Evolutionary conservation across 1,139 yeast species (phyloP), one percentile per base, ranked within the genome.

Genomic region (Candida mesenterica): DNA sequence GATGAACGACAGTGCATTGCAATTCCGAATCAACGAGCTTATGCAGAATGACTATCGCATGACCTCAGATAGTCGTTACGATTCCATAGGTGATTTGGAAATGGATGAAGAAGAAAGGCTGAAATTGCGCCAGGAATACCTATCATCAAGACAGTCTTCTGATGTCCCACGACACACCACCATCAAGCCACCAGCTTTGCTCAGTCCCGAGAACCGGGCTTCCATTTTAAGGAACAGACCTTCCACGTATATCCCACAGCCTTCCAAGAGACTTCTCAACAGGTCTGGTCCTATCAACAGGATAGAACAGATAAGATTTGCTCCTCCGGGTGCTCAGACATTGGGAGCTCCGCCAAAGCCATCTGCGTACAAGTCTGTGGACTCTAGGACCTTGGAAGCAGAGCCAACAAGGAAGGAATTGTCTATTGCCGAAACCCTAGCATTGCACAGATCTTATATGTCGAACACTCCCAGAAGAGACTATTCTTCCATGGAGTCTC

Each of bases 1-100:
- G 10, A 13, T 67, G 9, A 9, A 6, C 9, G 63, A 65, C 36
- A 82, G 77, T 43, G 60, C 79, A 31, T 76, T 72, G 36, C 72
- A 65, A 40, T 55, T 68, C 32, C 76, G 72, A 43, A 73, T 76
- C 79, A 79, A 77, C 49, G 84, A 77, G 45, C 82, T 83, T 45
- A 72, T 82, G 66, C 84, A 79, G 46, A 81, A 80, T 58, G 90
- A 89, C 0, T 71, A 82, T 59, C 74, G 75, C 33, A 72, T 82
- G 82, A 90, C 90, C 1, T 69, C 78, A 72, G 82, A 77, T 44
- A 75, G 77, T 43, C 84, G 85, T 4, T 75, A 71, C 23, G 77
- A 75, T 28, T 65, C 79, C 27, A 56, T 79, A 30, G 69, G 75
- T 20, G 74, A 71, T 39, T 55, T 77, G 46, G 77, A 73, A 36